Evolutionary conservation across 345 rosid genomes (phyloP), one percentile per base, ranked within the genome.

Genomic region (Abelmoschus esculentus): DNA sequence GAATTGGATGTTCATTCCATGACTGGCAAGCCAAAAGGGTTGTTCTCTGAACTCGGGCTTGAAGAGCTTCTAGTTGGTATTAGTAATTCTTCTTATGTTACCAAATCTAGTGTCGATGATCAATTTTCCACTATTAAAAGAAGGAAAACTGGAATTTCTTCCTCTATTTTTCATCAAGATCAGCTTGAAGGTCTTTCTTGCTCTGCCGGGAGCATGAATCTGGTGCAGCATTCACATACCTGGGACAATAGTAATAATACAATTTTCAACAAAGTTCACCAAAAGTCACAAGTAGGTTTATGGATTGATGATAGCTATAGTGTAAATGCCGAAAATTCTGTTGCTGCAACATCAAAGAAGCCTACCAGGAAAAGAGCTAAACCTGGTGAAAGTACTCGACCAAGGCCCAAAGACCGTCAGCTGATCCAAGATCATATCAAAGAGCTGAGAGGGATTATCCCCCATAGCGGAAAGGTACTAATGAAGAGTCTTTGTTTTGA

Each of bases 401-500:
- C 98, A 22, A 91, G 98, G 86, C 98, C 99, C 12, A 91, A 90
- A 79, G 99, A 95, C 65, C 96, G 98, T 53, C 98, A 95, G 74
- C 86, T 83, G 89, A 90, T 95, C 78, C 96, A 91, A 82, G 99
- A 95, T 59, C 96, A 90, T 17, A 82, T 91, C 76, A 87, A 85
- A 73, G 99, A 95, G 83, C 78, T 95, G 80, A 84, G 89, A 77
- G 92, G 83, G 71, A 82, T 95, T 78, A 80, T 95, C 64, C 99
- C 99, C 49, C 87, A 87, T 75, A 90, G 93, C 54, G 80, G 79
- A 46, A 95, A 91, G 96, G 98, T 93, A 85, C 36, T 70, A 69
- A n/a, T 69, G 36, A 40, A 34, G 53, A 53, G 29, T 69, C 55
- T 36, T 61, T 29, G 31, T 29, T 29, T 29, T 31, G 4, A 31